Evolutionary conservation across 2,329 filamentous ascomycete species (phyloP), one percentile per base, ranked within the genome.

Genomic region (Scytalidium sp.): DNA sequence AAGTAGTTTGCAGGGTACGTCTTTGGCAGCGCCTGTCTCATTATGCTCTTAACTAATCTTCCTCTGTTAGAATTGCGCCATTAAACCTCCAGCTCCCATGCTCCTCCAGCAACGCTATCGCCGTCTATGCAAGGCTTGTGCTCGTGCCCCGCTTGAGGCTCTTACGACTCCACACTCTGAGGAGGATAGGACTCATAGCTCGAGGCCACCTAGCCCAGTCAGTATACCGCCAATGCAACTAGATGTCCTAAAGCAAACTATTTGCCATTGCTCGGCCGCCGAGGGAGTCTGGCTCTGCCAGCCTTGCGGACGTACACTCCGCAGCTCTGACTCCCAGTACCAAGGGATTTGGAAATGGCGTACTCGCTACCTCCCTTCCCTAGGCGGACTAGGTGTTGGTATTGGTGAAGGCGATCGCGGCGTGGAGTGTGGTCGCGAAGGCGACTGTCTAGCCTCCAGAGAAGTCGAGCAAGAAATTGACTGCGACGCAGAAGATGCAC

Each of bases 351-450:
- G 92, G 91, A 87, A 83, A 54, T 97, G 92, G 92, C 85, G 92
- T 45, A 89, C 83, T 39, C 83, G 90, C 20, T 97, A 96, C 66
- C 86, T 85, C 32, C 87, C 90, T 56, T 84, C 90, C 0, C 87
- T 92, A 2, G 85, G 84, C 19, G 89, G 90, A 2, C 76, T 95
- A 0, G 90, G 91, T 20, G 92, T 88, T 0, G 92, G 92, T 4
- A 90, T 96, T 23, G 90, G 91, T 41, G 90, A 96, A 59, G 91
- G 90, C 25, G 85, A 91, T 61, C 86, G 93, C 59, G 92, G 91
- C 23, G 90, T 97, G 13, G 84, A 90, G 55, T 97, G 92, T 64
- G 92, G 90, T 0, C 83, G 90, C n/a, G 86, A 85, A 39, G 72
- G 73, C n/a, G 67, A 75, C 29, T 97, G 92, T 68, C 79, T 91